Evolutionary conservation across 495 filamentous ascomycete species (phyloP), one percentile per base, ranked within the genome.

Genomic region (Aspergillus saccharolyticus): DNA sequence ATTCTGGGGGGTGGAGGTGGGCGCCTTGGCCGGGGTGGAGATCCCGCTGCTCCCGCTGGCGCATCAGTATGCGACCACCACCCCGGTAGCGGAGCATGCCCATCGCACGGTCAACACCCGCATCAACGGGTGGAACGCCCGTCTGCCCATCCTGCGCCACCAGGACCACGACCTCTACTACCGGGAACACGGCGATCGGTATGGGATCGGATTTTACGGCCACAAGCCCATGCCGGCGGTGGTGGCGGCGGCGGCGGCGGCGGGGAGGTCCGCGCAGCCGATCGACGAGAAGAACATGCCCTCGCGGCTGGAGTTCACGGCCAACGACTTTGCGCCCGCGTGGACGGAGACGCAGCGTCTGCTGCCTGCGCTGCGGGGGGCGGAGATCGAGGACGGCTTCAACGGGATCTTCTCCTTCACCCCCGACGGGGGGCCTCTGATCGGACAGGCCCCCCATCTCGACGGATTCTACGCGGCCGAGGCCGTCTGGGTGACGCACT

Each of bases 401-500:
- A 78, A 80, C 53, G 79, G 77, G 12, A 64, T 81, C 56, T 80
- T 82, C 57, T 80, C 79, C 0, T 80, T 82, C 52, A 82, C 79
- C 0, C 78, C 79, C 0, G 79, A 82, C 58, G 77, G 77, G 7
- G 78, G 77, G 0, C 75, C 79, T 1, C 59, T 82, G 42, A 55
- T 81, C 28, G 78, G 79, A 25, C 70, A 76, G 61, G 67, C 73
- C 14, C 75, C 79, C 12, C 69, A 71, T 20, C 55, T 82, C 3
- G 74, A 79, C 30, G 75, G 75, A 10, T 80, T 81, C 70, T 81
- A 73, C 39, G 78, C 81, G 9, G 79, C 78, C 8, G 78, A 80
- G 53, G 79, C 79, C 8, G 78, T 82, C 1, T 82, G 79, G 79
- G 78, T 82, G 5, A 82, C 79, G 10, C 79, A 82, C 44, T 77